These are phyloP conservation scores for Nicotiana obtusifolia DNA, from an alignment of 257 asterid genomes.

Conservation along the genomic window DNA sequence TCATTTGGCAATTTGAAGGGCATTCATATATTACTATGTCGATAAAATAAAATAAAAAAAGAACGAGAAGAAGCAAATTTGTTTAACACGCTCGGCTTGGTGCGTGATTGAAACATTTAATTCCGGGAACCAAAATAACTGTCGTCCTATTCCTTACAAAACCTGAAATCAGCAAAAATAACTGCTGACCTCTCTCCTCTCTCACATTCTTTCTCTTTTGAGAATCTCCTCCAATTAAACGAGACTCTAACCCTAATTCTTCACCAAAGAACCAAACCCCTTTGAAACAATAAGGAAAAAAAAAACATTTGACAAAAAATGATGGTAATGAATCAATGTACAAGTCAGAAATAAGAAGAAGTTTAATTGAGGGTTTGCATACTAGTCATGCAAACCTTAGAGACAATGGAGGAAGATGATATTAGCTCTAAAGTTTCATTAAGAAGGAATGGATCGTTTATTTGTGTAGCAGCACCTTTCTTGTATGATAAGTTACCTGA, in stretches of 20 bases:
- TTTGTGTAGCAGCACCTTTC: conserved; percentile 11
- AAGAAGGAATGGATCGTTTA: not conserved
- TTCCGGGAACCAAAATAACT: conserved; percentile 12
- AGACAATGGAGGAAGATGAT: conserved; percentile 7
- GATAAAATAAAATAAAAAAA: too few relatives aligned
- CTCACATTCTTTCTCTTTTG: not conserved
- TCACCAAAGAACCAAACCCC: conserved; percentile 1
- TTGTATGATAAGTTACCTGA: conserved; percentile 11
- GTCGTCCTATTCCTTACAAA: not conserved
- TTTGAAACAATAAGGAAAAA: not conserved
- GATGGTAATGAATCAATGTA: not conserved
- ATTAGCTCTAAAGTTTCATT: conserved; percentile 11
- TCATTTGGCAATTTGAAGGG: too few relatives aligned
- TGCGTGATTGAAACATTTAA: not conserved
- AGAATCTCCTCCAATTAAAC: conserved; percentile 9
- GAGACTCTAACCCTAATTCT: conserved; percentile 15
- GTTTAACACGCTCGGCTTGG: not conserved
- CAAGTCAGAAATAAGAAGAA: not conserved
- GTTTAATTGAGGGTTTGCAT: not conserved
- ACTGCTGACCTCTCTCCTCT: not conserved
- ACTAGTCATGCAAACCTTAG: conserved; percentile 6
- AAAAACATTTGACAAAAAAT: not conserved
- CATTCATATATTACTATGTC: too few relatives aligned
- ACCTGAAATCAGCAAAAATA: not conserved
- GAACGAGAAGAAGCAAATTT: not conserved